Base-by-base conservation (phyloP, 2,329 filamentous ascomycete species). In the Lojkania enalia region DNA sequence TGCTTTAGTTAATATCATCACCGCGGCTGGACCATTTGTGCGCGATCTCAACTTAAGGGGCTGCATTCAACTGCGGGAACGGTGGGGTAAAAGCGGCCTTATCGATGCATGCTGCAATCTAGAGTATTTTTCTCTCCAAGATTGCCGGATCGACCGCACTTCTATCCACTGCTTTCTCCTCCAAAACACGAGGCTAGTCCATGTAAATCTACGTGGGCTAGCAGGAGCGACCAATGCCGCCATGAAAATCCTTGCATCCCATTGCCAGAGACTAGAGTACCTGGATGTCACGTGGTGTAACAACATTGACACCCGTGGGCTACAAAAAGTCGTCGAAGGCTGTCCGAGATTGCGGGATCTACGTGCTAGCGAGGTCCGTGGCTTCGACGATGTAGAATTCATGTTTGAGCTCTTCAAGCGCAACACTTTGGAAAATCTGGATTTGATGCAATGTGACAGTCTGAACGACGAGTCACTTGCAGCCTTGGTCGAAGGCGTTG, bases 271-370 rank as follows among this genome's bases (percentile, higher is more conserved):
- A 37, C 76, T 99, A n/a, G 85, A 95, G 68, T 79, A 82, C 43
- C 79, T 97, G 54, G 95, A 96, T 60, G 82, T 97, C 15, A 95
- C 90, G 0, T 97, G 92, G 90, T 99, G 94, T 73, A 85, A 84
- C 54, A 86, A 90, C 49, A 83, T 96, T 63, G 86, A 94, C 61
- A 86, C 88, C 6, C 76, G 81, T 11, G 91, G 90, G 3, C 74
- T 97, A 42, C 82, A 79, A 52, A 80, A 80, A 39, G 79, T 99
- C 2, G 74, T 96, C 1, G 77, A 86, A 48, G 80, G 80, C 2
- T 97, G 94, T 61, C 76, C 79, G 0, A 84, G 78, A 41, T 73
- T 99, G 42, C 86, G 77, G 42, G 91, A 97, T 58, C 75, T 99
- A 20, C 82, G 90, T 46, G 90, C 87, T 7, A 86, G 88, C 35